A percentile compares a stretch with the other conserved stretches of the same genome.
phyloP scores from a whole-genome alignment of 495 filamentous ascomycete species.

The Penicillium macrosclerotiorum region DNA sequence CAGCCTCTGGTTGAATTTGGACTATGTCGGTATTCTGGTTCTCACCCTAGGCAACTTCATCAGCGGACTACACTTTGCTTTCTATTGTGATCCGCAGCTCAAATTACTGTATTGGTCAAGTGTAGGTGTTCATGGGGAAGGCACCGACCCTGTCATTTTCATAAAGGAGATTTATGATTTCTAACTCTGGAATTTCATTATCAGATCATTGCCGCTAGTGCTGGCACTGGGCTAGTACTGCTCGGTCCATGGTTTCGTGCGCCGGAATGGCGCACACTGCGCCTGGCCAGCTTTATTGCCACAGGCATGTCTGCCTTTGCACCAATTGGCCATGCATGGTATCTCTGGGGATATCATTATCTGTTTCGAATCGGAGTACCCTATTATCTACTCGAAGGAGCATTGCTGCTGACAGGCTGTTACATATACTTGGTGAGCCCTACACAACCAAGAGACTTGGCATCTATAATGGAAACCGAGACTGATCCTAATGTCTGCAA shows the following conservation, averaged over 20 bases:
- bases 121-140: slow-evolving; percentile 4
- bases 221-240: slow-evolving; percentile 23
- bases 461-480: too few species aligned
- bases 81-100: slow-evolving; percentile 17
- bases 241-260: slow-evolving; percentile 15
- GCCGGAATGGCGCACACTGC: slow-evolving; percentile 19
- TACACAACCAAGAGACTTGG: background rate
- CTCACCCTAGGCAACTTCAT: slow-evolving; percentile 23
- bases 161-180: background rate
- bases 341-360: slow-evolving; percentile 36
- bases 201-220: slow-evolving; percentile 11
- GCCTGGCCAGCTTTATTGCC: slow-evolving; percentile 43
- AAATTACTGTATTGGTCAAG: slow-evolving; percentile 18
- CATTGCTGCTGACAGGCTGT: slow-evolving; percentile 35
- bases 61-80: slow-evolving; percentile 23
- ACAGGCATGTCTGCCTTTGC: slow-evolving; percentile 48
- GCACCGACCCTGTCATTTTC: background rate
- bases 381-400: slow-evolving; percentile 41
- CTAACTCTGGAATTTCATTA: too few species aligned
- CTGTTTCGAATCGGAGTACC: slow-evolving; percentile 44
- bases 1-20: slow-evolving; percentile 11
- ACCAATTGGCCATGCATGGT: slow-evolving; percentile 46
- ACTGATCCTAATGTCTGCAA: background rate
- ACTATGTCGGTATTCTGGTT: slow-evolving; percentile 20
- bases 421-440: slow-evolving; percentile 16